These are phyloP conservation scores for Trichophyton rubrum DNA, from an alignment of 2,329 filamentous ascomycete genomes.

Conservation along the genomic window DNA sequence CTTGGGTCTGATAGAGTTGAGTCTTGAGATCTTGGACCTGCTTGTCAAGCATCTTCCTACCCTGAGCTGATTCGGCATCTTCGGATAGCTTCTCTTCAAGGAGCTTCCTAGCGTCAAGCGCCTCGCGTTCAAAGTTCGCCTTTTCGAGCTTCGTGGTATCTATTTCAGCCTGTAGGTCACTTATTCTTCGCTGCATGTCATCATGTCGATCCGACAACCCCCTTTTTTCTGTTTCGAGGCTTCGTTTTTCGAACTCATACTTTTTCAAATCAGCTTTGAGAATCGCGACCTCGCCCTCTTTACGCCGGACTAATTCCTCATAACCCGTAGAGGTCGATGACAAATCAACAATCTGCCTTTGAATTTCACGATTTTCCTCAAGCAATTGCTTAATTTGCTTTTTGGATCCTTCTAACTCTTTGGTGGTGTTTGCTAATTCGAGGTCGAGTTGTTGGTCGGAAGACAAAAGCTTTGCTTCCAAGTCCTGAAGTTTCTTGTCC, in stretches of 20 bases:
- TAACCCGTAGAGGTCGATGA: constrained; percentile 89
- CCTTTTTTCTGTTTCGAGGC: constrained; percentile 66
- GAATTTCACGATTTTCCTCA: constrained; percentile 68
- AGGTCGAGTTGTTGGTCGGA: constrained; percentile 80
- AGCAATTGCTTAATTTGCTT: constrained; percentile 62
- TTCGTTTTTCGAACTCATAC: constrained; percentile 65
- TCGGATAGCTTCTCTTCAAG: constrained; percentile 82
- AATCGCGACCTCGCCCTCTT: constrained; percentile 83
- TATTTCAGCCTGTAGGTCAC: constrained; percentile 75
- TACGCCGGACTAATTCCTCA: constrained; percentile 82
- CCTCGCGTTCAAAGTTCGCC: constrained; percentile 72
- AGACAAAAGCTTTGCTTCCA: constrained; percentile 72
- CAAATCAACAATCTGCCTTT: constrained; percentile 73
- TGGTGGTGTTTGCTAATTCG: constrained; percentile 64
- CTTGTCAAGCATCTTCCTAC: constrained; percentile 67
- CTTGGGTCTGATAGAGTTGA: constrained; percentile 71
- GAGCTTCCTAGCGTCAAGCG: constrained; percentile 71
- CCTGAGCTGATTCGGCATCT: constrained; percentile 71
- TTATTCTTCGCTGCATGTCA: constrained; percentile 60
- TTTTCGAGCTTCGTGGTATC: constrained; percentile 78
- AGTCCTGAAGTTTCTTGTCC: constrained; percentile 75
- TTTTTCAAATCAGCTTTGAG: constrained; percentile 75
- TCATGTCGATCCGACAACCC: constrained; percentile 64
- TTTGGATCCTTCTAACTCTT: constrained; percentile 64
- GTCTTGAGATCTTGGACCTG: constrained; percentile 81